Conservation (phyloP, 2,329 filamentous ascomycete species). For the Arachnomyces sp. region DNA sequence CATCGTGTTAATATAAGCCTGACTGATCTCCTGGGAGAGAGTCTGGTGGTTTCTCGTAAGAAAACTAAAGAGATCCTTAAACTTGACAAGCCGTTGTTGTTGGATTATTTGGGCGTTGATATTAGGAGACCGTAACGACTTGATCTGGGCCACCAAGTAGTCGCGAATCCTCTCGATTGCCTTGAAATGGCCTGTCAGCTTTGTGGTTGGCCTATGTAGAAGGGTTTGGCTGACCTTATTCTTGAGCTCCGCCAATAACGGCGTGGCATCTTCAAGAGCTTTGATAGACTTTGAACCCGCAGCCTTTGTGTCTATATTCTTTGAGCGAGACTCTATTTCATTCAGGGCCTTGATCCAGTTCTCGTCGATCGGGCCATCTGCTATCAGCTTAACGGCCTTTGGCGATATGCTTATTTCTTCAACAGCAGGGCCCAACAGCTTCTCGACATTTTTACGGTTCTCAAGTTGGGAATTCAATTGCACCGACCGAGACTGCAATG, state of each 20-base stretch:
- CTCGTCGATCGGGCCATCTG: slow-evolving; percentile 83
- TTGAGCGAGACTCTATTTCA: slow-evolving; percentile 72
- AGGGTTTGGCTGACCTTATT: slow-evolving; percentile 52
- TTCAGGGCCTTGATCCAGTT: slow-evolving; percentile 74
- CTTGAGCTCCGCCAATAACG: slow-evolving; percentile 73
- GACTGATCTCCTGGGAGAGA: slow-evolving; percentile 82
- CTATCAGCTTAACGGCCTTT: slow-evolving; percentile 71
- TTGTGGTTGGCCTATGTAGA: background rate
- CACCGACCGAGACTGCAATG: slow-evolving; percentile 75
- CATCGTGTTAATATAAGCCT: slow-evolving; percentile 97
- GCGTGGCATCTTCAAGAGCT: slow-evolving; percentile 73
- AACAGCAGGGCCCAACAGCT: slow-evolving; percentile 74
- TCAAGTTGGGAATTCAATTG: slow-evolving; percentile 76
- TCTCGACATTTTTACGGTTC: slow-evolving; percentile 83
- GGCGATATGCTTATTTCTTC: slow-evolving; percentile 89
- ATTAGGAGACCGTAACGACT: slow-evolving; percentile 83
- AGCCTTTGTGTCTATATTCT: slow-evolving; percentile 59
- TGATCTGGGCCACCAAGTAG: slow-evolving; percentile 89
- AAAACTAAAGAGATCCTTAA: slow-evolving; percentile 82
- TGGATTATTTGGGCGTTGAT: slow-evolving; percentile 98
- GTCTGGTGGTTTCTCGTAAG: slow-evolving; percentile 70
- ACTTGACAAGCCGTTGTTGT: slow-evolving; percentile 79
- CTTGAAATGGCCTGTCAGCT: slow-evolving; percentile 30
- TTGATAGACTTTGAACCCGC: slow-evolving; percentile 53
- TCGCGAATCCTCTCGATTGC: slow-evolving; percentile 92